Evolutionary conservation across 106 monocot genomes (phyloP), one percentile per base, ranked within the genome.

Genomic region (Agapanthus africanus): DNA sequence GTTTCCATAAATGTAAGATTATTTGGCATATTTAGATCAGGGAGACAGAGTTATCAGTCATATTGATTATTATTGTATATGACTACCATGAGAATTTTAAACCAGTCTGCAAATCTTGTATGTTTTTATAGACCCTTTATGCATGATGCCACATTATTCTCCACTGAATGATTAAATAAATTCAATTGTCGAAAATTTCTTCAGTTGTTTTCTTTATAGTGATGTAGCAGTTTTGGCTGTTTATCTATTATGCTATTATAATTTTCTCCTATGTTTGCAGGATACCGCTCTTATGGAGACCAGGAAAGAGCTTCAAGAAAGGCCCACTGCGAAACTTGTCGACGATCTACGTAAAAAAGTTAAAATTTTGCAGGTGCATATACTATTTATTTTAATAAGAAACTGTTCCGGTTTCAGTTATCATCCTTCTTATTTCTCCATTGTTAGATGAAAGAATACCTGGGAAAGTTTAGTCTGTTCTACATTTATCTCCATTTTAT

Each of bases 281-380:
- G 95, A 97, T 56, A 71, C 64, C 59, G 72, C 77, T 68, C 77
- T 97, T 54, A 37, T 76, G 70, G 80, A 84, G 30, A 73, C 89
- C 38, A 91, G 49, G 59, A 92, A 87, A 74, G 95, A 97, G 71
- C 84, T 97, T 60, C 79, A 97, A 61, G 95, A 92, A 76, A 84
- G 91, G 59, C 95, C 95, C 57, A 91, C 91, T 28, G 63, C 57
- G 74, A 97, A 89, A 63, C 78, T 89, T 56, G 89, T 97, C 52
- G 91, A 97, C 26, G 95, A 97, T 84, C 81, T 97, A 10, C 83
- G 76, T 51, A 97, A 97, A 70, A 91, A 97, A 83, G 82, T 97
- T 46, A 80, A 91, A 79, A 91, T 97, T 74, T 79, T 97, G 76
- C 95, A 97, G 95, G 95, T 97, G 33, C 70, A 73, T 71, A 27